A percentile compares a stretch with the other conserved stretches of the same genome.
These are phyloP conservation scores for Zymoseptoria tritici DNA, from an alignment of 2,329 filamentous ascomycete species.

Conservation along the genomic window DNA sequence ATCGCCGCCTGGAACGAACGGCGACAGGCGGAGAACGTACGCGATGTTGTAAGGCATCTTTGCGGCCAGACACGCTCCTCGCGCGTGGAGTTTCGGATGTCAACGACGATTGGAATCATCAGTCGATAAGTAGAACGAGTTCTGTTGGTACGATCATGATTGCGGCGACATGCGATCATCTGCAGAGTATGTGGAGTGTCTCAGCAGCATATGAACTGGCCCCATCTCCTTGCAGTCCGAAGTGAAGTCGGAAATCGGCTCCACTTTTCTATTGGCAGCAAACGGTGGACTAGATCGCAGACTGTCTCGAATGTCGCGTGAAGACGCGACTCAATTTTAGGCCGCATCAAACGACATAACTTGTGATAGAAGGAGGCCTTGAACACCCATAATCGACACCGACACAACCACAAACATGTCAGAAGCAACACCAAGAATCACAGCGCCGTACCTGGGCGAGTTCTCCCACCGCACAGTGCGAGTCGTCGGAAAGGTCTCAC, in stretches of 20 bases:
- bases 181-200: background rate
- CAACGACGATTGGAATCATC: background rate
- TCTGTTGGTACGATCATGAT: background rate
- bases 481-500: constrained; percentile 74
- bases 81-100: background rate
- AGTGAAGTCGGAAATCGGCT: background rate
- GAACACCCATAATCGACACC: background rate
- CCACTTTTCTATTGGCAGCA: background rate
- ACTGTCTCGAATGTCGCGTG: background rate
- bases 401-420: constrained; percentile 47
- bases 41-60: constrained; percentile 64
- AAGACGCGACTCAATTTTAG: background rate
- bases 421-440: constrained; percentile 74
- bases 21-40: constrained; percentile 34
- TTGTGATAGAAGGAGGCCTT: background rate
- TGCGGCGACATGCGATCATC: background rate
- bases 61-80: background rate
- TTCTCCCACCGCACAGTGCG: constrained; percentile 69
- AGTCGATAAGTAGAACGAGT: background rate
- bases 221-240: background rate
- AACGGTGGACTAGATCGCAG: background rate
- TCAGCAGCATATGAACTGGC: background rate
- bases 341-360: background rate
- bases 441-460: constrained; percentile 67
- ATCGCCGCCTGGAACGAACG: background rate